Evolutionary conservation across 2,329 filamentous ascomycete genomes (phyloP).

Genomic region (Nemania sp.): DNA sequence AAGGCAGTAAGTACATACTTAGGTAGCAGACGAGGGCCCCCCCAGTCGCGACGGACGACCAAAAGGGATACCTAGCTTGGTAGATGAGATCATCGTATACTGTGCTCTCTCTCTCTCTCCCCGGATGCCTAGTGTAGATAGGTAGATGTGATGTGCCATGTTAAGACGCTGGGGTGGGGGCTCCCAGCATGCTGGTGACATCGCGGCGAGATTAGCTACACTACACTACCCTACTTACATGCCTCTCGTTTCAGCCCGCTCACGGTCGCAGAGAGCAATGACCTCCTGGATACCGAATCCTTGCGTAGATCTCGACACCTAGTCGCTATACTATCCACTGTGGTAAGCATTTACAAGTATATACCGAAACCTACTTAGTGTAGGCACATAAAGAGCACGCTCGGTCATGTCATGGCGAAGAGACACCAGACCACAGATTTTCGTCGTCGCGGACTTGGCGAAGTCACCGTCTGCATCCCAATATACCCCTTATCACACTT

Average conservation of each 20-base stretch:
- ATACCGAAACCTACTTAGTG: too few relatives aligned
- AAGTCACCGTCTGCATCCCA: conserved; percentile 5
- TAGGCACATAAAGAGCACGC: neutral
- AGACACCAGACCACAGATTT: neutral
- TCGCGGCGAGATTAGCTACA: conserved; percentile 10
- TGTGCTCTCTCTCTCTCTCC: too few relatives aligned
- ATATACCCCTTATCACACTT: neutral
- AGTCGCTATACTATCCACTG: neutral
- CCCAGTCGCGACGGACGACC: neutral
- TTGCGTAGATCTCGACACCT: conserved; percentile 22
- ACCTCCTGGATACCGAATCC: conserved; percentile 4
- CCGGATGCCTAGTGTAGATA: too few relatives aligned
- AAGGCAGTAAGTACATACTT: neutral
- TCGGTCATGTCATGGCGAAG: neutral
- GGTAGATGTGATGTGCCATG: neutral
- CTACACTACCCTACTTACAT: too few relatives aligned
- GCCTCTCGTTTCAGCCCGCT: conserved; percentile 20
- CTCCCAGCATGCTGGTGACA: conserved; percentile 8
- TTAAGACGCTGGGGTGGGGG: neutral
- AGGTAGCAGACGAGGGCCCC: neutral
- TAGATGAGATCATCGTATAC: too few relatives aligned
- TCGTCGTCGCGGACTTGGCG: neutral
- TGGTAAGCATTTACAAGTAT: too few relatives aligned
- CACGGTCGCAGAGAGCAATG: conserved; percentile 15
- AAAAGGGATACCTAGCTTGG: too few relatives aligned